A percentile compares a stretch with the other conserved stretches of the same genome.
These are phyloP conservation scores for Solioccasus polychromus DNA, from an alignment of 768 basidiomycete species.

Conservation along the genomic window DNA sequence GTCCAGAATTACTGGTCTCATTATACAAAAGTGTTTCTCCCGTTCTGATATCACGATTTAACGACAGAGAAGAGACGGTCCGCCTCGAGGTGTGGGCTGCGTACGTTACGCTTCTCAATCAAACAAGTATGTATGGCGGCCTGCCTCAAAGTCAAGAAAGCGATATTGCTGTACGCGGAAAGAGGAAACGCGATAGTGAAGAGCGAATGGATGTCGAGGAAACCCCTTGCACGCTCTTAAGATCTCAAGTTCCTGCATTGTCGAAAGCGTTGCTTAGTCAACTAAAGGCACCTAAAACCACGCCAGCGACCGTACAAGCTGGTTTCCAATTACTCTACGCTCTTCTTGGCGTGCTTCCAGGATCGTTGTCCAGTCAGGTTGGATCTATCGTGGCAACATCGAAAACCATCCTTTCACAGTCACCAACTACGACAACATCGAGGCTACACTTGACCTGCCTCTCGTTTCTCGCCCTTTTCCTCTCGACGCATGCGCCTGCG, in stretches of 20 bases:
- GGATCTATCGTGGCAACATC: constrained; percentile 60
- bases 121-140: constrained; percentile 79
- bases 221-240: constrained; percentile 68
- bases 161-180: constrained; percentile 50
- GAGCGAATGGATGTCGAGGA: constrained; percentile 74
- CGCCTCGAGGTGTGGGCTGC: constrained; percentile 90
- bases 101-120: constrained; percentile 76
- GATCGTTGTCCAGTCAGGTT: constrained; percentile 73
- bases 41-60: constrained; percentile 85
- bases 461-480: constrained; percentile 82
- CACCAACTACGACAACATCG: constrained; percentile 74
- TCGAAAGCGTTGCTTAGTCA: constrained; percentile 84
- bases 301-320: constrained; percentile 75
- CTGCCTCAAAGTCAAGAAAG: constrained; percentile 50
- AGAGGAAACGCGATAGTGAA: constrained; percentile 75
- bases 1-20: constrained; percentile 77
- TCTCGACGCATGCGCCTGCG: constrained; percentile 59
- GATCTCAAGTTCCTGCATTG: constrained; percentile 70
- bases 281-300: constrained; percentile 76
- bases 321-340: constrained; percentile 78
- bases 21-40: constrained; percentile 87
- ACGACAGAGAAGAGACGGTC: constrained; percentile 94
- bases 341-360: constrained; percentile 77
- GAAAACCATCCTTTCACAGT: constrained; percentile 60
- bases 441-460: constrained; percentile 80